Base-by-base conservation (phyloP, 495 filamentous ascomycete species). In the Hyaloscypha hepaticicola region DNA sequence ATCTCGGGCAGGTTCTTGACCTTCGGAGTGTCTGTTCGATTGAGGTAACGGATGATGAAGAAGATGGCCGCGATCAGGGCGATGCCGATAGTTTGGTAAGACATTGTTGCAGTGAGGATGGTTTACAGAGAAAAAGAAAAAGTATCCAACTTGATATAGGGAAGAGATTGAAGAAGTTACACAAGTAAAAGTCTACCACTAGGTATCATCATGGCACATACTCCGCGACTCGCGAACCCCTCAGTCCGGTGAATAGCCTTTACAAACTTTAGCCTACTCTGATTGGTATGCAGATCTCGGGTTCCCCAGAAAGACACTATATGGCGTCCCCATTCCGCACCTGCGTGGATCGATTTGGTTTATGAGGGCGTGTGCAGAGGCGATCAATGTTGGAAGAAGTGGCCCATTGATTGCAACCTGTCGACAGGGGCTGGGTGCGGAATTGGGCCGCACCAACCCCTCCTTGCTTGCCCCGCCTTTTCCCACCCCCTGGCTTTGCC, bases 1-100 rank as follows among this genome's bases (percentile, higher is more conserved):
- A 88, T 80, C 53, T 87, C 85, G 11, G 86, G 85, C 0, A 90
- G 71, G 19, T 80, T 80, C 66, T 88, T 87, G 74, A 89, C 86
- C 70, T 85, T 87, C 3, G 85, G 83, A 0, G 80, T 72, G 66
- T 87, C 85, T 12, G 85, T 88, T 14, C 78, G 72, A 63, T 85
- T 85, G 9, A 86, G 72, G 59, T 83, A 80, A 55, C 77, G 79
- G 61, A 86, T 74, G 28, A 84, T 29, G n/a, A 86, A 74, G 68
- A 80, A 87, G 1, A 80, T 63, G 38, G 77, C 72, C 55, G 78
- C 77, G 6, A 80, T 41, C 5, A 78, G 63, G 58, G 77, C 78
- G 61, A 83, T 62, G 22, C 73, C 78, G 6, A 79, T 58, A 1
- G 77, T 79, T 70, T 83, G 80, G 28, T 76, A 41, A 2, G 77